Evolutionary conservation across 108 stramenopile genomes (phyloP).

Genomic region (Poteriospumella lacustris): DNA sequence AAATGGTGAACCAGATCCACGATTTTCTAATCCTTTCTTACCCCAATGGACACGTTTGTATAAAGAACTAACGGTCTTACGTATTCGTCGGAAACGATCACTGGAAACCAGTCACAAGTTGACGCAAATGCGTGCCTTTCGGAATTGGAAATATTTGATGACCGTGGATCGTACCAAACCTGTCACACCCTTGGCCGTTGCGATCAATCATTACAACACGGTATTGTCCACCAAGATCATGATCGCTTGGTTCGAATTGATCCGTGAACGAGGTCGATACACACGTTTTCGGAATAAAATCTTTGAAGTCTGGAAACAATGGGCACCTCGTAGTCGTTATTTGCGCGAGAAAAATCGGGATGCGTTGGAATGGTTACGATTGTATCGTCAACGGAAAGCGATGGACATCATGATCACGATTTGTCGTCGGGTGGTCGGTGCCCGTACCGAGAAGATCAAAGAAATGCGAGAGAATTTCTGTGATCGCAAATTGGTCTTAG

Average conservation of each 20-base stretch:
- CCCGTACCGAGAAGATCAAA: not conserved
- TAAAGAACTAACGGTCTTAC: not conserved
- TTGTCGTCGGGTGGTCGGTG: not conserved
- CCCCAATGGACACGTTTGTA: conserved; percentile 2
- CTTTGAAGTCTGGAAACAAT: not conserved
- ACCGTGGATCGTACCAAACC: conserved; percentile 2
- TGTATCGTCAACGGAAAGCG: not conserved
- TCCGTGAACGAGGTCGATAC: not conserved
- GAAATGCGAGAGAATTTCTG: not conserved
- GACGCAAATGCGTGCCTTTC: not conserved
- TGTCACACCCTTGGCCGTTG: not conserved
- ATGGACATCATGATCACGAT: not conserved
- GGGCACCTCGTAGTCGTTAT: not conserved
- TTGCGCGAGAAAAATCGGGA: not conserved
- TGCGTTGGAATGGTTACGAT: conserved; percentile 12
- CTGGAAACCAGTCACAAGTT: not conserved
- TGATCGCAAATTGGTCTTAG: not conserved
- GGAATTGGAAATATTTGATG: not conserved
- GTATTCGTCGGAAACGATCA: not conserved
- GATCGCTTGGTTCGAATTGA: not conserved
- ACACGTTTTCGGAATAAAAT: not conserved
- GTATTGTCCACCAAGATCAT: not conserved
- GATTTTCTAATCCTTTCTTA: conserved; percentile 12
- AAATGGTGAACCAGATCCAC: conserved; percentile 4
- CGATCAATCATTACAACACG: not conserved